Evolutionary conservation across 202 grass and related monocot genomes (phyloP).

Genomic region (Saccharum hybrid): DNA sequence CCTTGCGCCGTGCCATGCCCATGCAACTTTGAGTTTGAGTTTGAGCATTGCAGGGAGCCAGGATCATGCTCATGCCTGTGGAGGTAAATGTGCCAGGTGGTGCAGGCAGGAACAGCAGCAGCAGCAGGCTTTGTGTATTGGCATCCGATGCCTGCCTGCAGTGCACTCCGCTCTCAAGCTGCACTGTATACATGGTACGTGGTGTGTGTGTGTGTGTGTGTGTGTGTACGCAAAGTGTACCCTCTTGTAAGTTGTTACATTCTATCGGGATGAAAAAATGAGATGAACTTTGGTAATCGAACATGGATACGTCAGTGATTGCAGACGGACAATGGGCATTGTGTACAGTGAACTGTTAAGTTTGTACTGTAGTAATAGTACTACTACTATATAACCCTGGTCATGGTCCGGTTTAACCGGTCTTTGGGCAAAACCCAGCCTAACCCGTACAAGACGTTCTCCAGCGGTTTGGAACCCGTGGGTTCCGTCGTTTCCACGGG

Average conservation of each 20-base stretch:
- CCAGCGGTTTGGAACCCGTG: no score
- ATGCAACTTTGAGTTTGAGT: not conserved
- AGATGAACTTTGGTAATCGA: not conserved
- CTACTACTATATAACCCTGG: no score
- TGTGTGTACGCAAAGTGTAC: not conserved
- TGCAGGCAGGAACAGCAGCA: constrained; percentile 9
- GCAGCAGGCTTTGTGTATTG: not conserved
- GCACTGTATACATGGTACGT: not conserved
- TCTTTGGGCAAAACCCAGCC: no score
- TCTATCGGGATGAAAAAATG: not conserved
- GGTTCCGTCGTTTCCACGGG: no score
- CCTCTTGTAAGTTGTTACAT: not conserved
- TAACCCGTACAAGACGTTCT: no score
- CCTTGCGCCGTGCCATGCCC: not conserved
- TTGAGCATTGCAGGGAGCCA: not conserved
- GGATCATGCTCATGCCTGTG: not conserved
- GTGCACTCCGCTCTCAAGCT: not conserved
- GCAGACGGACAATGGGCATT: not conserved
- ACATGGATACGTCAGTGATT: not conserved
- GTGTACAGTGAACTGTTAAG: not conserved
- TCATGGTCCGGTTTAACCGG: no score
- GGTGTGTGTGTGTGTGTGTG: no score
- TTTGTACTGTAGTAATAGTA: not conserved
- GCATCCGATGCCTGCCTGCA: constrained; percentile 17
- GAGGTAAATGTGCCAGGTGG: constrained; percentile 32